phyloP scores from a whole-genome alignment of 306 rosid genomes.

The Gillenia trifoliata region DNA sequence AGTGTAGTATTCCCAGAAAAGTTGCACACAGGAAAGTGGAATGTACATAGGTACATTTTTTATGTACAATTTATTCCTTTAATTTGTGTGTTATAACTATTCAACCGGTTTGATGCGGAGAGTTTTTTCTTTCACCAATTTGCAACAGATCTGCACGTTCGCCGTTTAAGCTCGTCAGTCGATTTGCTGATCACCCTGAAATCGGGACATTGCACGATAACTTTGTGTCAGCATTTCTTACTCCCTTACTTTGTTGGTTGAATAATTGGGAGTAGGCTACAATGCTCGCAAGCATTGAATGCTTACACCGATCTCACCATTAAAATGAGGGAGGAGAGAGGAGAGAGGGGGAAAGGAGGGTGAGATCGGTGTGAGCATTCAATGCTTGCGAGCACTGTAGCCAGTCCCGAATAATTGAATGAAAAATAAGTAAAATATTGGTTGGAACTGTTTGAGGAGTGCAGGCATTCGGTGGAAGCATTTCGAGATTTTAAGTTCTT shows the following conservation, averaged over 20 bases:
- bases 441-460: conserved; percentile 23
- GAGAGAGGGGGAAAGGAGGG: too few relatives aligned
- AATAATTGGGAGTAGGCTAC: too few relatives aligned
- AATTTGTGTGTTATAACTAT: too few relatives aligned
- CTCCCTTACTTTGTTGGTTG: not conserved
- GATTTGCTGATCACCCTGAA: conserved; percentile 70
- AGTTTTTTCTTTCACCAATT: not conserved
- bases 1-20: conserved; percentile 88
- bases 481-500: conserved; percentile 71
- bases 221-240: conserved; percentile 43
- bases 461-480: conserved; percentile 64
- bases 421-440: too few relatives aligned
- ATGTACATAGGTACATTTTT: conserved; percentile 67
- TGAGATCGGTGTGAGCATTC: too few relatives aligned
- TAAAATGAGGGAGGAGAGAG: too few relatives aligned
- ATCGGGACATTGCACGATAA: conserved; percentile 79
- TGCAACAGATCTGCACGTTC: conserved; percentile 56
- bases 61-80: conserved; percentile 8
- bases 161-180: conserved; percentile 61
- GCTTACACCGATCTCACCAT: too few relatives aligned
- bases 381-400: too few relatives aligned
- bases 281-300: too few relatives aligned
- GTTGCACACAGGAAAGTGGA: conserved; percentile 82
- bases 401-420: too few relatives aligned
- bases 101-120: too few relatives aligned